These are phyloP conservation scores for Ascochyta lentis DNA, from an alignment of 2,329 filamentous ascomycete genomes.

Conservation along the genomic window DNA sequence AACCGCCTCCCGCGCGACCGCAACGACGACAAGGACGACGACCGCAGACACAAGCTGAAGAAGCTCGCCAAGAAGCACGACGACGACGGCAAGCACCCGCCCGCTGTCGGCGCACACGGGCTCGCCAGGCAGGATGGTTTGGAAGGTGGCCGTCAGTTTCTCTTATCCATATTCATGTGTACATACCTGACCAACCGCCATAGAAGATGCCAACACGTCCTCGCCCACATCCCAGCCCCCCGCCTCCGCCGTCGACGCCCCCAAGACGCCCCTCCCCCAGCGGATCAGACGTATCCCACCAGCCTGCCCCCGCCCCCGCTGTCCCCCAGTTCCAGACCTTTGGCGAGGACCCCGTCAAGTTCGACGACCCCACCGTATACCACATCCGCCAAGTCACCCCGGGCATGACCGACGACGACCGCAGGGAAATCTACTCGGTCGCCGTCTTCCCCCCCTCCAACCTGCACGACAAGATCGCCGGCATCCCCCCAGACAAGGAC, in stretches of 20 bases:
- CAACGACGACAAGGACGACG: slow-evolving; percentile 56
- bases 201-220: slow-evolving; percentile 46
- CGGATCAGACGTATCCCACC: slow-evolving; percentile 63
- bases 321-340: slow-evolving; percentile 83
- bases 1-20: slow-evolving; percentile 62
- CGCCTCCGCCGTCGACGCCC: slow-evolving; percentile 59
- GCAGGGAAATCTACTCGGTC: slow-evolving; percentile 87
- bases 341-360: slow-evolving; percentile 89
- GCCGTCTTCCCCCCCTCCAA: slow-evolving; percentile 81
- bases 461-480: slow-evolving; percentile 83
- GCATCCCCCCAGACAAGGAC: slow-evolving; percentile 89
- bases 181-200: slow-evolving; percentile 15
- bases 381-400: slow-evolving; percentile 79
- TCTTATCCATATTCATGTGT: too few species aligned
- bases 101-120: slow-evolving; percentile 68
- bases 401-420: slow-evolving; percentile 83
- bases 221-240: slow-evolving; percentile 53
- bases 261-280: slow-evolving; percentile 60
- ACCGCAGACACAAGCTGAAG: slow-evolving; percentile 53
- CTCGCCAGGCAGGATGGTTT: slow-evolving; percentile 69
- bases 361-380: slow-evolving; percentile 90
- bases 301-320: slow-evolving; percentile 65
- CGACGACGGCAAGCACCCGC: slow-evolving; percentile 66
- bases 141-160: slow-evolving; percentile 41
- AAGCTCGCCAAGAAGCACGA: slow-evolving; percentile 82